phyloP scores from a whole-genome alignment of 345 rosid species.

The Isatis tinctoria region DNA sequence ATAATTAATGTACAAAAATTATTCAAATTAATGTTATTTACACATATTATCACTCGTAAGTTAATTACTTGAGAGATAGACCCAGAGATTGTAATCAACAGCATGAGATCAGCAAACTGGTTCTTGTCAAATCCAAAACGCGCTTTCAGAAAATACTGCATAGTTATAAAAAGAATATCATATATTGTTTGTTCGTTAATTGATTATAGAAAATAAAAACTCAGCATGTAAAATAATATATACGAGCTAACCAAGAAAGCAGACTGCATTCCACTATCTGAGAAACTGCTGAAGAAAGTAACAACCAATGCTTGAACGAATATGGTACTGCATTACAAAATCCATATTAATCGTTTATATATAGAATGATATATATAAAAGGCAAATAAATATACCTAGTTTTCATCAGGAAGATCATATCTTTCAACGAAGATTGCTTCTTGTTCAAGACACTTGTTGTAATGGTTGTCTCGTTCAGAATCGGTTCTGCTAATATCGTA shows the following conservation, averaged over 20 bases:
- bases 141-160: conserved; percentile 88
- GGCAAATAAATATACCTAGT: conserved; percentile 42
- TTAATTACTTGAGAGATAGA: conserved; percentile 57
- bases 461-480: conserved; percentile 32
- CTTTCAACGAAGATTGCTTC: conserved; percentile 56
- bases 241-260: conserved; percentile 45
- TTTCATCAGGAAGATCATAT: conserved; percentile 45
- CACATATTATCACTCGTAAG: neutral
- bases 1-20: neutral
- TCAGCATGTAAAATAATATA: neutral
- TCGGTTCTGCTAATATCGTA: conserved; percentile 39
- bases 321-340: conserved; percentile 46
- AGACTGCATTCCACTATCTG: conserved; percentile 61
- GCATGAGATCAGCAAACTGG: conserved; percentile 72
- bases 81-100: conserved; percentile 48
- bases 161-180: neutral
- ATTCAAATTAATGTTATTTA: neutral
- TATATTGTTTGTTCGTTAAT: neutral
- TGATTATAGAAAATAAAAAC: neutral
- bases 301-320: conserved; percentile 70
- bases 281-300: conserved; percentile 68
- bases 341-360: neutral
- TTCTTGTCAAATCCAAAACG: conserved; percentile 78
- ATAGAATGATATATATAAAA: neutral
- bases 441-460: conserved; percentile 32